Evolutionary conservation across 2,329 filamentous ascomycete genomes (phyloP), one percentile per base, ranked within the genome.

Genomic region (Fusarium aywerte): DNA sequence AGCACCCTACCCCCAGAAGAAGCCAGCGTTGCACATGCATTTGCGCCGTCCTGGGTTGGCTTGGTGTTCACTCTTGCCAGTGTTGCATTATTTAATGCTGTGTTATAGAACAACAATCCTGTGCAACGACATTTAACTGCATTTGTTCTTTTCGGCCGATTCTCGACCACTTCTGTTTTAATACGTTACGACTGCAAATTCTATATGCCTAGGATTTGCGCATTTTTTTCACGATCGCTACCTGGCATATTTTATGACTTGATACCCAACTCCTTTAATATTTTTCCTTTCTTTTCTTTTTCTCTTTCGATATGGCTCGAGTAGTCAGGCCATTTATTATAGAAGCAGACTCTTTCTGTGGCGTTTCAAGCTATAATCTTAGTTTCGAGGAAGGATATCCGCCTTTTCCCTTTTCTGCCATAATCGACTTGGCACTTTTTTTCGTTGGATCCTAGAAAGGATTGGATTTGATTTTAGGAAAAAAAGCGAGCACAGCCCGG

Each of bases 1-100:
- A 78, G 80, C 38, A 84, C 82, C n/a, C 74, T 89, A 4, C 81
- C 85, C 0, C 77, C 73, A 32, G 74, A 73, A 6, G 72, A 70
- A 43, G 44, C 59, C 31, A 73, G 56, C n/a, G 58, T 63, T 11
- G 63, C 52, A 13, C 35, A 58, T 8, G 9, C 42, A 10, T 63
- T 45, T 31, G 36, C 48, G 6, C 72, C 74, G 4, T 71, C 70
- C 7, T 71, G 70, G 58, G 33, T 44, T 12, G 60, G 50, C 33
- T 31, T 69, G 4, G 32, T 67, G 16, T 35, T 66, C 12, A 52
- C 70, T 10, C 45, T 73, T 13, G 12, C 69, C 15, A 62, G 60
- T 29, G 61, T 45, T 36, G 62, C 64, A 16, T 20, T 73, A 8
- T 43, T 68, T 32, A 64, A 66, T 49, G 53, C 51, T 23, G 32